Evolutionary conservation across 1,284 basidiomycete genomes (phyloP).

Genomic region (Coniferiporia sulphurascens): DNA sequence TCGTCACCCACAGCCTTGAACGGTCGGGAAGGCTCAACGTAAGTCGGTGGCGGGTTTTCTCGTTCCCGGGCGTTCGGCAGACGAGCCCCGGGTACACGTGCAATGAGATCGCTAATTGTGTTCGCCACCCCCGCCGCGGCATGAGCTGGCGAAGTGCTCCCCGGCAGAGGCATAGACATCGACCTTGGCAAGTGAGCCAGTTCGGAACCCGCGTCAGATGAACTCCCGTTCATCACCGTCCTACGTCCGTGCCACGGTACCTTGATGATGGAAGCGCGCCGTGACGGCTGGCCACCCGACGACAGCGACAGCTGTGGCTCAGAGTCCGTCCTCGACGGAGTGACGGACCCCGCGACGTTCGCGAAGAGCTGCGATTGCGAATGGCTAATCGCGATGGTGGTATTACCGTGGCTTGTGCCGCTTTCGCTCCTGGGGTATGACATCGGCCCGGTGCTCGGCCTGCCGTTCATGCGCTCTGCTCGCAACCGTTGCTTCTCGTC

Average conservation of each 20-base stretch:
- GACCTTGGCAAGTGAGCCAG: not conserved
- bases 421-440: not conserved
- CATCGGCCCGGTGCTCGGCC: no score
- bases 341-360: not conserved
- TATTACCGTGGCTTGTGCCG: not conserved
- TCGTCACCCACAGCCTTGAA: not conserved
- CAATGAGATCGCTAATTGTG: constrained; percentile 5
- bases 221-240: constrained; percentile 8
- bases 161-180: not conserved
- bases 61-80: constrained; percentile 13
- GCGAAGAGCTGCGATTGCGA: not conserved
- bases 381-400: not conserved
- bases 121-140: not conserved
- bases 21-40: not conserved
- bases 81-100: constrained; percentile 15
- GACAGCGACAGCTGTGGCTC: not conserved
- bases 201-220: not conserved
- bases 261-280: constrained; percentile 5
- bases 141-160: not conserved
- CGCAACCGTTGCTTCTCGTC: constrained; percentile 14
- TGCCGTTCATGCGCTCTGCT: not conserved
- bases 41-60: constrained; percentile 14
- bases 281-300: not conserved
- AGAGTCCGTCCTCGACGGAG: not conserved
- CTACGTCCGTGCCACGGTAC: constrained; percentile 5